Base-by-base conservation (phyloP, 768 basidiomycete species). In the Pleurotus eryngii region DNA sequence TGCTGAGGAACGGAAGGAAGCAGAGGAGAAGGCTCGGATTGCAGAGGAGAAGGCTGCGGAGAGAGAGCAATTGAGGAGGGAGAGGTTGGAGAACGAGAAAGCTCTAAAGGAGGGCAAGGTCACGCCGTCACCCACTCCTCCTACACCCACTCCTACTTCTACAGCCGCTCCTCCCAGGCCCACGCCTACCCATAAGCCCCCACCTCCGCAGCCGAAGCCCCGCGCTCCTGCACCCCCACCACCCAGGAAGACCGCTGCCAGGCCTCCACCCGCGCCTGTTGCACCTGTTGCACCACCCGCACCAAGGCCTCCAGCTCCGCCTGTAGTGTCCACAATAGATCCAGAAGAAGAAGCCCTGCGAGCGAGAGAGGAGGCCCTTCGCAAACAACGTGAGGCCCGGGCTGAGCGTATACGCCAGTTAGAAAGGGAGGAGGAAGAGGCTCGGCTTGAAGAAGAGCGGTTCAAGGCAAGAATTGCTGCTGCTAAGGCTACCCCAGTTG, bases 1-100 rank as follows among this genome's bases (percentile, higher is more conserved):
- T 4, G 86, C 83, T 38, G 79, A 85, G 63, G 96, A 98, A 66
- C 90, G 89, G 76, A 86, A 82, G 67, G 96, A 97, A 67, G 95
- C 95, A 0, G 95, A 94, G 61, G 90, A 92, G 68, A 92, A 90
- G 69, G 83, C 82, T 0, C 81, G 77, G 56, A 74, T 79, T 48
- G 95, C 93, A 0, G 95, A 97, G 69, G 80, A 80, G 60, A 86
- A 90, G 63, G 88, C 89, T 2, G 88, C 89, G 61, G 90, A 90
- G 59, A 78, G 95, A 56, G 92, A 94, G 64, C 78, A 79, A 49
- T 68, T 82, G 42, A 79, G 96, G 46, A 79, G 75, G 61, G 89
- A 90, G 62, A 77, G 91, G 50, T 68, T 98, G 39, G 90, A 89
- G 46, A 82, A 77, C 37, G 94, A 91, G 70, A 87, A 83, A 67